phyloP scores from a whole-genome alignment of 202 grass and related monocot genomes.

The Hordeum pubiflorum region DNA sequence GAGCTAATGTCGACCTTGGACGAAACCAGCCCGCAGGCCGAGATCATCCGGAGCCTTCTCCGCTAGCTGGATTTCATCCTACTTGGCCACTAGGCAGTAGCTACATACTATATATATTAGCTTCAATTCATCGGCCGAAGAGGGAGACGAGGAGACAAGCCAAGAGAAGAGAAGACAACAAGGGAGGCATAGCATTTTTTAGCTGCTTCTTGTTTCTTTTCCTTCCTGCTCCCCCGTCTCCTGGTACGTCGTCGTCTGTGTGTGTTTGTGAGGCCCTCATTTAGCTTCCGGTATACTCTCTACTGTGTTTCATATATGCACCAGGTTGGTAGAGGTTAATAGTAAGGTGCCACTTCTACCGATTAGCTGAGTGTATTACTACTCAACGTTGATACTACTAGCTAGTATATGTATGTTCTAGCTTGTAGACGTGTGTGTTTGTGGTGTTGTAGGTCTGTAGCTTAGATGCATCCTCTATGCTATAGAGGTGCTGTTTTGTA shows the following conservation, averaged over 20 bases:
- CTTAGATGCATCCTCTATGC: conserved; percentile 1
- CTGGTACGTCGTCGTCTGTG: background rate
- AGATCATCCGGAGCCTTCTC: conserved; percentile 73
- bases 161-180: conserved; percentile 2
- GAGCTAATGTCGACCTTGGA: conserved; percentile 65
- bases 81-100: background rate
- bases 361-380: conserved; percentile 5
- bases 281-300: conserved; percentile 6
- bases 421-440: background rate
- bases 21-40: conserved; percentile 63
- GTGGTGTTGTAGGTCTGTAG: conserved; percentile 1
- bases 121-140: background rate
- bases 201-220: background rate
- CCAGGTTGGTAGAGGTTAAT: conserved; percentile 19
- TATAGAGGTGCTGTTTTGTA: conserved; percentile 24
- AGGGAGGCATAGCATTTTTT: background rate
- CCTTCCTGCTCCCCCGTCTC: background rate
- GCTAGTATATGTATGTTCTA: background rate
- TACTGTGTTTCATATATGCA: conserved; percentile 2
- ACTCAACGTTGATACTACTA: background rate
- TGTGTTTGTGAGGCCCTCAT: conserved; percentile 6
- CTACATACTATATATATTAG: background rate
- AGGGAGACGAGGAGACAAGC: background rate
- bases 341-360: background rate
- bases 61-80: background rate